Percentiles rank a stretch among this genome's conserved stretches.
phyloP scores from a whole-genome alignment of 1,284 basidiomycete genomes.

The Tilletia caries region DNA sequence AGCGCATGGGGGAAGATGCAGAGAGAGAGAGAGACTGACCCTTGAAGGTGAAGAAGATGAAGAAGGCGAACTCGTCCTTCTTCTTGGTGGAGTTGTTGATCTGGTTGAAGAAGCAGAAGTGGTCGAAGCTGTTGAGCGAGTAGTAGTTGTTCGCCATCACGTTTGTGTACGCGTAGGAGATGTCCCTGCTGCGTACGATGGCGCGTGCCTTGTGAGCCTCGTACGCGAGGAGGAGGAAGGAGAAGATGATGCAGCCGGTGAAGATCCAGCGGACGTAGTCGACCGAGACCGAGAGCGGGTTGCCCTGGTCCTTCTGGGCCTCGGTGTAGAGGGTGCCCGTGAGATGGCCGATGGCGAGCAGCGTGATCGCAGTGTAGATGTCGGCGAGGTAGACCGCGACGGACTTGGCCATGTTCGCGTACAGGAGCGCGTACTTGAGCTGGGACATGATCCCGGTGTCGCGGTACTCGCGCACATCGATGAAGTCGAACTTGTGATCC shows the following conservation, averaged over 20 bases:
- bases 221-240: conserved; percentile 86
- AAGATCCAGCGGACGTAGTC: conserved; percentile 90
- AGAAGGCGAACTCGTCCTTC: conserved; percentile 96
- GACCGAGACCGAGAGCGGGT: conserved; percentile 84
- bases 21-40: conserved; percentile 48
- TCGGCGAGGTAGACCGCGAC: conserved; percentile 94
- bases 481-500: conserved; percentile 99
- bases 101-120: conserved; percentile 96
- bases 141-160: conserved; percentile 80
- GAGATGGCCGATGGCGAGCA: conserved; percentile 89
- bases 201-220: conserved; percentile 86
- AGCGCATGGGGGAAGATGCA: background rate
- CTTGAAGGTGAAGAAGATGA: conserved; percentile 99
- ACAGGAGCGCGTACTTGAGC: conserved; percentile 83
- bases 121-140: conserved; percentile 77
- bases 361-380: conserved; percentile 93
- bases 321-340: conserved; percentile 80
- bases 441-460: conserved; percentile 81
- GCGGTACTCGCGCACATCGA: conserved; percentile 86
- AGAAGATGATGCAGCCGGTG: conserved; percentile 95
- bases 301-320: conserved; percentile 62
- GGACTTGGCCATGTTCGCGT: conserved; percentile 85
- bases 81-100: conserved; percentile 93
- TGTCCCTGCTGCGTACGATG: conserved; percentile 90
- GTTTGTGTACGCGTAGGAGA: conserved; percentile 67